Evolutionary conservation across 345 rosid genomes (phyloP), one percentile per base, ranked within the genome.

Genomic region (Hibiscus syriacus): DNA sequence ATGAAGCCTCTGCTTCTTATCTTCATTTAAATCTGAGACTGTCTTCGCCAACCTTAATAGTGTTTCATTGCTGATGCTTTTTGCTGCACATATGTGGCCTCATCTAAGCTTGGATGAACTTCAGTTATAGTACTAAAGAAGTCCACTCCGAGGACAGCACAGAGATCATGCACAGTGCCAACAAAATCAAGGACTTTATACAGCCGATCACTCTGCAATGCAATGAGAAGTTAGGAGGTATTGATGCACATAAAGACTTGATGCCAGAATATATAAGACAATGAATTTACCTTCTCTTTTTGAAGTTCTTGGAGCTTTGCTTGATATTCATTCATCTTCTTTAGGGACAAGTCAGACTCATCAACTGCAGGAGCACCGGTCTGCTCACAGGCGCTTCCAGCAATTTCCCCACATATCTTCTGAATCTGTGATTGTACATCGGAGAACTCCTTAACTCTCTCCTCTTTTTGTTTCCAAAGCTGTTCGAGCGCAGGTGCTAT

Each of bases 61-160:
- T 2, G 96, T 93, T 55, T 86, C 98, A 70, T 93, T 87, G 86
- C 98, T 89, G 53, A 93, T 93, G 85, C 97, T 93, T 81, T 85
- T 90, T 29, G 90, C 69, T 90, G 92, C 73, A 70, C 76, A 75
- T 73, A 74, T 63, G 76, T 74, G 1, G 86, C 78, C 60, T 89
- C 98, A 82, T 83, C 85, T 76, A 93, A 86, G 88, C 97, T 93
- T 14, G 97, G 96, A 79, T 93, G 97, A 81, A 90, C 97, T 73
- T 87, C 92, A 39, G 87, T 87, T 64, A 93, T 79, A 4, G 95
- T 81, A 67, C 84, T 73, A 70, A 87, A 80, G 78, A 94, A 91
- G 76, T 91, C 99, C 87, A 91, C 79, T 32, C 95, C 92, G 58
- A 94, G 92, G 38, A 87, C 99, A 41, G 85, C 81, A 72, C 96